These are phyloP conservation scores for Choiromyces venosus DNA, from an alignment of 495 filamentous ascomycete species.

Conservation along the genomic window DNA sequence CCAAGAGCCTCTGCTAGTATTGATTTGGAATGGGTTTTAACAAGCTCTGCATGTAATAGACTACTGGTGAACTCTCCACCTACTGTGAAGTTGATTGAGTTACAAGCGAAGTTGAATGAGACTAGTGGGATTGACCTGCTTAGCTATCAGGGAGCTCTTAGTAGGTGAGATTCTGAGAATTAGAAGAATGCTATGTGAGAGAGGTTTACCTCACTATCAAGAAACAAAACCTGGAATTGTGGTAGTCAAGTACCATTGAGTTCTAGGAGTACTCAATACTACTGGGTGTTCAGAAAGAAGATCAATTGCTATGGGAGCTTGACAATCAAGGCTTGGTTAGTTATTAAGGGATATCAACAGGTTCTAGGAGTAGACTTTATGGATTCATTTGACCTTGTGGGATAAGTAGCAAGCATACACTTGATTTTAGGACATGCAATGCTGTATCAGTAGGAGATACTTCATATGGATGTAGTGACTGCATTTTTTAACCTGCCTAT, in stretches of 20 bases:
- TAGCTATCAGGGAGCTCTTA: constrained; percentile 12
- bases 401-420: neutral
- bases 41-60: too few species aligned
- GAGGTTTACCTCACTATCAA: neutral
- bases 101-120: too few species aligned
- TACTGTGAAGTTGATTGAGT: too few species aligned
- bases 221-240: neutral
- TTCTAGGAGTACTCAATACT: neutral
- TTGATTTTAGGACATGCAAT: neutral
- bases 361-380: neutral
- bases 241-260: neutral
- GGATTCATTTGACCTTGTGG: neutral
- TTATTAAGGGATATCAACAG: constrained; percentile 3
- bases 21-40: too few species aligned
- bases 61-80: too few species aligned
- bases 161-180: neutral
- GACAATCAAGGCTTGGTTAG: neutral
- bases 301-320: neutral
- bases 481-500: constrained; percentile 10
- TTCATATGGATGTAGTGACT: constrained; percentile 4
- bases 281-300: constrained; percentile 13
- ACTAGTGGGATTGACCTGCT: too few species aligned
- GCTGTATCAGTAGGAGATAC: neutral
- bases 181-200: constrained; percentile 4
- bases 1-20: too few species aligned